These are phyloP conservation scores for Carallia pectinifolia DNA, from an alignment of 345 rosid genomes.

Conservation along the genomic window DNA sequence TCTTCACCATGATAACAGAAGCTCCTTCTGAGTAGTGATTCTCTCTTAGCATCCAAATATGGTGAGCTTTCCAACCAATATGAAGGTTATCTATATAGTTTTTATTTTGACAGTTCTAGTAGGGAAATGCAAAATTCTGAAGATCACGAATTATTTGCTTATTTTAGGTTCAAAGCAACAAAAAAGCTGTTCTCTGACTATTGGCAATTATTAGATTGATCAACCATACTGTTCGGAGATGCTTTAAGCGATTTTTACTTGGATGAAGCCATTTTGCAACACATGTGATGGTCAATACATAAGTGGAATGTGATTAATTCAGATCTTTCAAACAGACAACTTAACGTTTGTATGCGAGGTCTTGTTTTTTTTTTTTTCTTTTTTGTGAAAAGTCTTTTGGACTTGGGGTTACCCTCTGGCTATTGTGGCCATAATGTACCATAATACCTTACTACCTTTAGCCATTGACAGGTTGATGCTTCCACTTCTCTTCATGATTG, in stretches of 20 bases:
- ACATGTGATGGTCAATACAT: slow-evolving; percentile 78
- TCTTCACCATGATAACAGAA: too few species aligned
- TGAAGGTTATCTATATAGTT: slow-evolving; percentile 44
- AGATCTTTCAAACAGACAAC: slow-evolving; percentile 87
- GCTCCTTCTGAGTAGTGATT: too few species aligned
- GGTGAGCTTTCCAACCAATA: slow-evolving; percentile 39
- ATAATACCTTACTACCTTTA: background rate
- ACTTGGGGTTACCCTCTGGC: background rate
- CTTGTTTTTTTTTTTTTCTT: background rate
- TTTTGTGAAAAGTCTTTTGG: slow-evolving; percentile 1
- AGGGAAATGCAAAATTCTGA: background rate
- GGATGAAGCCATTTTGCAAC: slow-evolving; percentile 76
- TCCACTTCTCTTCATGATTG: slow-evolving; percentile 8
- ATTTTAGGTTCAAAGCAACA: slow-evolving; percentile 61
- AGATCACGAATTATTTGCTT: slow-evolving; percentile 1
- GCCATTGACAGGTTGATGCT: slow-evolving; percentile 4
- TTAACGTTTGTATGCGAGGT: slow-evolving; percentile 48
- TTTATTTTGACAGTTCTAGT: slow-evolving; percentile 2
- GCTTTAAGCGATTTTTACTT: slow-evolving; percentile 83
- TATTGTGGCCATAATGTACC: background rate
- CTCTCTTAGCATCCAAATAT: slow-evolving; percentile 39
- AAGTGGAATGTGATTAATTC: slow-evolving; percentile 72
- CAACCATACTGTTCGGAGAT: slow-evolving; percentile 93
- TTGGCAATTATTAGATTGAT: slow-evolving; percentile 75
- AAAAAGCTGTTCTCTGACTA: slow-evolving; percentile 68